These are phyloP conservation scores for Craterostigma plantagineum DNA, from an alignment of 257 asterid species.

Conservation along the genomic window DNA sequence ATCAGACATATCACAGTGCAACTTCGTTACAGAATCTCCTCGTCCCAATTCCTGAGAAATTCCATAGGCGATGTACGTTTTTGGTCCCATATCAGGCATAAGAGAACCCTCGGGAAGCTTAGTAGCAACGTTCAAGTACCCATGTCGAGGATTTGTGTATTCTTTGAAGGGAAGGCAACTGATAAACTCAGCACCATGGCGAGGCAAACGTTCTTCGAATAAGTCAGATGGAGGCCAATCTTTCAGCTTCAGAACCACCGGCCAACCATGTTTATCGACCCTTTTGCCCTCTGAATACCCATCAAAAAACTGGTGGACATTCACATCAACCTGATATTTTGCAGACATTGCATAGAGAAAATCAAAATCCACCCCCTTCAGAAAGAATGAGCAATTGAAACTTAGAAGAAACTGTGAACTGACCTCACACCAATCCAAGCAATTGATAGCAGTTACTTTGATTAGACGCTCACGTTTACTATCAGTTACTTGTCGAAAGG, in stretches of 20 bases:
- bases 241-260: slow-evolving; percentile 59
- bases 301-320: slow-evolving; percentile 44
- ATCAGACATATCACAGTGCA: slow-evolving; percentile 90
- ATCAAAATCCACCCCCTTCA: too few species aligned
- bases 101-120: slow-evolving; percentile 32
- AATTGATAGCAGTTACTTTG: slow-evolving; percentile 46
- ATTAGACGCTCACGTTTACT: slow-evolving; percentile 27
- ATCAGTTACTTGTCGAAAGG: slow-evolving; percentile 40
- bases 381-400: too few species aligned
- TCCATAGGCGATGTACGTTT: slow-evolving; percentile 90
- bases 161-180: slow-evolving; percentile 75
- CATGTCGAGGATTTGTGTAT: slow-evolving; percentile 49
- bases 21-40: slow-evolving; percentile 86
- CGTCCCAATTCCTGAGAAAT: slow-evolving; percentile 62
- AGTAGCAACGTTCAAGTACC: slow-evolving; percentile 52
- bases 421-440: slow-evolving; percentile 90
- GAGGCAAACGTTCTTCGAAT: slow-evolving; percentile 67
- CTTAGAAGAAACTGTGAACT: slow-evolving; percentile 6
- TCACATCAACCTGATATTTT: slow-evolving; percentile 13
- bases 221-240: slow-evolving; percentile 88
- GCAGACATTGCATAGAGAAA: too few species aligned
- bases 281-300: slow-evolving; percentile 28
- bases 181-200: slow-evolving; percentile 70
- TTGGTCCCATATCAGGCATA: slow-evolving; percentile 92
- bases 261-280: slow-evolving; percentile 32